Conservation (phyloP, 2,329 filamentous ascomycete species). For the Aspergillus unguis region DNA sequence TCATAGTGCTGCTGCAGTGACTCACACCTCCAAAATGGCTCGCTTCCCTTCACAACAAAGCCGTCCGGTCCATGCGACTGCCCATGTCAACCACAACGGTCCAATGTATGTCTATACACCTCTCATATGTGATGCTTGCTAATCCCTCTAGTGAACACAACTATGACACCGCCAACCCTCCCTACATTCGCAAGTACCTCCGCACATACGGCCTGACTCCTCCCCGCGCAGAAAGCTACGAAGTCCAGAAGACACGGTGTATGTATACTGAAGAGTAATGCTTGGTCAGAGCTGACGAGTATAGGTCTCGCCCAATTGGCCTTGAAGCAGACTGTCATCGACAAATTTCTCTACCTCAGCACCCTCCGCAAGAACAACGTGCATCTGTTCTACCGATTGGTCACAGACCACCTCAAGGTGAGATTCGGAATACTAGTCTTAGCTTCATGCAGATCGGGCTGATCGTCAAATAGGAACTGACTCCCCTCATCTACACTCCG, state of each 20-base stretch:
- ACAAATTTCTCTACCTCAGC: constrained; percentile 51
- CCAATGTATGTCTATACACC: constrained; percentile 28
- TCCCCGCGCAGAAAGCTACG: constrained; percentile 48
- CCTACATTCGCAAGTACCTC: constrained; percentile 51
- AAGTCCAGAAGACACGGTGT: constrained; percentile 50
- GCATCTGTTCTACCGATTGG: constrained; percentile 51
- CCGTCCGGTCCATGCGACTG: constrained; percentile 36
- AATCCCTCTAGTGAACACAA: constrained; percentile 37
- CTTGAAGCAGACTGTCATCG: constrained; percentile 46
- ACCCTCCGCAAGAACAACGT: constrained; percentile 51
- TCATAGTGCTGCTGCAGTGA: constrained; percentile 22
- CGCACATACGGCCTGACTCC: constrained; percentile 51
- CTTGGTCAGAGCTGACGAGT: constrained; percentile 9
- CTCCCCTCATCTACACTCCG: constrained; percentile 51
- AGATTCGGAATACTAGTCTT: not conserved
- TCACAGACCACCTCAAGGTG: constrained; percentile 47
- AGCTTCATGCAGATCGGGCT: constrained; percentile 10
- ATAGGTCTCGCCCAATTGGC: constrained; percentile 46
- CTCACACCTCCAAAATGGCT: constrained; percentile 32
- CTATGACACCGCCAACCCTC: constrained; percentile 49
- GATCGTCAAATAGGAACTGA: constrained; percentile 40
- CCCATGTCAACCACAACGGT: constrained; percentile 31
- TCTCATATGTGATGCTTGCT: not conserved
- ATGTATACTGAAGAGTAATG: constrained; percentile 12
- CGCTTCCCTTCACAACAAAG: constrained; percentile 35